Evolutionary conservation across 768 basidiomycete species (phyloP), one percentile per base, ranked within the genome.

Genomic region (Leccinellum rugosiceps): DNA sequence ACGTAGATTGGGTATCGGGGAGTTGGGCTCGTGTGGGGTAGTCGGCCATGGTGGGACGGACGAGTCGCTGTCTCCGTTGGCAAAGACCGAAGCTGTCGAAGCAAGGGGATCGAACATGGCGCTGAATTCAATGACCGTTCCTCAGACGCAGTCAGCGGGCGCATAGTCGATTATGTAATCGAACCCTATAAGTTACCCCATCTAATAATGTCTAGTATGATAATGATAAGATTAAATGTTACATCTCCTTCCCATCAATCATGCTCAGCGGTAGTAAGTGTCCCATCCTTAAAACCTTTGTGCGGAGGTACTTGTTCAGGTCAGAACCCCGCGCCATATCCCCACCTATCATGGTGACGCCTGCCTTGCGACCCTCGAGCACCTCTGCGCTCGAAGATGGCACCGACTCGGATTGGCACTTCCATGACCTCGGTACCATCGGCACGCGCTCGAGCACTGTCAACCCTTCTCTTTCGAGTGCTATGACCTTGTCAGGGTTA

Each of bases 251-350:
- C 25, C 19, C 54, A 1, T 68, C 68, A 3, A 63, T 52, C 59
- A 68, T 59, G 52, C 38, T 53, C 53, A 88, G 68, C 31, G 87
- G 84, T 26, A 97, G 76, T 77, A 96, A 86, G 70, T 99, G 97
- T 13, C 97, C 97, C 97, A 99, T 99, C 58, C 89, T 81, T 69
- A 93, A 75, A n/a, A 98, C 86, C 72, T 99, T 99, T 38, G 97
- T 98, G 70, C 90, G 83, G 65, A 99, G 74, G 71, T 99, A 99
- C 75, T 89, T 93, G 67, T 98, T 94, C 65, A 99, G 72, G 67
- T 99, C 97, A 55, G 84, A 83, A 1, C 94, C 92, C 54, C 86
- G 76, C 9, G 88, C 88, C 28, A 81, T 81, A 15, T 86, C 83
- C 10, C 85, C 88, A 5, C 93, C 93, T 43, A 94, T 86, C 73